phyloP scores from a whole-genome alignment of 2,329 filamentous ascomycete genomes.

The Fusarium tupiense region DNA sequence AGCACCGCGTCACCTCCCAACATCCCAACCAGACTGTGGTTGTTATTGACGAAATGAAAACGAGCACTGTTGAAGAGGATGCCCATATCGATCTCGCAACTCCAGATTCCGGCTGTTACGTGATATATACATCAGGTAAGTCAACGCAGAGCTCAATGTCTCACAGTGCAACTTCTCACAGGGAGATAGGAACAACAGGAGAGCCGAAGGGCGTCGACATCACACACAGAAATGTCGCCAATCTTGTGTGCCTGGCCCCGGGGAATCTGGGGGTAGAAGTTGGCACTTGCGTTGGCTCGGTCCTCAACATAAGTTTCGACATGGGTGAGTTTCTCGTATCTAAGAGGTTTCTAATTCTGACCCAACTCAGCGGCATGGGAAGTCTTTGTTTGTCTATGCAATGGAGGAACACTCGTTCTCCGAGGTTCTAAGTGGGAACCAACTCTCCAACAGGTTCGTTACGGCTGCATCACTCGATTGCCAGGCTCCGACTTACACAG shows the following conservation, averaged over 20 bases:
- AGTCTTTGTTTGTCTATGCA: constrained; percentile 65
- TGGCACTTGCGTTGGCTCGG: constrained; percentile 63
- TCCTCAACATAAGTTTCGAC: constrained; percentile 68
- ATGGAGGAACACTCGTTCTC: constrained; percentile 65
- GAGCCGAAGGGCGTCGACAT: constrained; percentile 68
- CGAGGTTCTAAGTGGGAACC: constrained; percentile 60
- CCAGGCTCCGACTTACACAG: not conserved
- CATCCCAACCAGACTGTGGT: constrained; percentile 39
- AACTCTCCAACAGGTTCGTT: constrained; percentile 55
- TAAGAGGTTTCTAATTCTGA: constrained; percentile 12
- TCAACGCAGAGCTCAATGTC: not conserved
- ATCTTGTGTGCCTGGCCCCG: constrained; percentile 61
- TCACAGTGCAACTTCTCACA: not conserved
- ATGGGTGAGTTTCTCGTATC: constrained; percentile 60
- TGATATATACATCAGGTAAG: constrained; percentile 65
- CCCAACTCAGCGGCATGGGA: constrained; percentile 64
- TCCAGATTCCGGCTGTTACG: constrained; percentile 54
- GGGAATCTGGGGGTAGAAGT: constrained; percentile 60
- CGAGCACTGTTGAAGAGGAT: not conserved
- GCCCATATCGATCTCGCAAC: constrained; percentile 47
- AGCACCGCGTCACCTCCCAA: constrained; percentile 46
- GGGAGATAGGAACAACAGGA: constrained; percentile 59
- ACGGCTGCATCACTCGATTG: not conserved
- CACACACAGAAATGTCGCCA: constrained; percentile 64
- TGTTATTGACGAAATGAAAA: constrained; percentile 43